A percentile compares a stretch with the other conserved stretches of the same genome.
These are phyloP conservation scores for Pelargonium myrrhifolium DNA, from an alignment of 441 rosid genomes.

Conservation along the genomic window DNA sequence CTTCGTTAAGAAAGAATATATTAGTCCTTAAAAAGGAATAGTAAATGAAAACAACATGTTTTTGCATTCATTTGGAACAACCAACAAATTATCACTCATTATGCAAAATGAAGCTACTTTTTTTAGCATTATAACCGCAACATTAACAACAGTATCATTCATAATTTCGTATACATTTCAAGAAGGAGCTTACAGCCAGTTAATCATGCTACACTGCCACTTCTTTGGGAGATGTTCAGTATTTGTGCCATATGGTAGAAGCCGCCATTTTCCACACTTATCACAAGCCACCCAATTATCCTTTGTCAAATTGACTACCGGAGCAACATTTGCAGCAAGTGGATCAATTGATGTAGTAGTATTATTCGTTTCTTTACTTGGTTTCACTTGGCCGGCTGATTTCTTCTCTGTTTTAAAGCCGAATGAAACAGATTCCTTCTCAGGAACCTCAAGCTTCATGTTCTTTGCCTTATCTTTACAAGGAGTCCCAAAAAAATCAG, in stretches of 20 bases:
- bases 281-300: conserved; percentile 67
- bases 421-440: not conserved
- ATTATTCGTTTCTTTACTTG: not conserved
- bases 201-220: conserved; percentile 74
- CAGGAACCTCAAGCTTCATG: conserved; percentile 2
- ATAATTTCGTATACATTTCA: not conserved
- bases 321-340: conserved; percentile 19
- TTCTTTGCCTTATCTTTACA: not conserved
- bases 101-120: not conserved
- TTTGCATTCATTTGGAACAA: not conserved
- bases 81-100: not conserved
- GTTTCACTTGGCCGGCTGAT: not conserved
- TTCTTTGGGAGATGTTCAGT: conserved; percentile 53
- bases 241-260: conserved; percentile 45
- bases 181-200: conserved; percentile 66
- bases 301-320: conserved; percentile 19
- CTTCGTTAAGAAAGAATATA: conserved; percentile 4
- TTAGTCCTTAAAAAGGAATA: not conserved
- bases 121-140: not conserved
- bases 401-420: conserved; percentile 1
- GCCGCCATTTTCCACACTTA: conserved; percentile 61
- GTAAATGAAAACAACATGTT: not conserved
- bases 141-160: not conserved
- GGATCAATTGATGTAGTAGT: not conserved
- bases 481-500: not conserved